These are phyloP conservation scores for Moricandia moricandioides DNA, from an alignment of 345 rosid genomes.

Conservation along the genomic window DNA sequence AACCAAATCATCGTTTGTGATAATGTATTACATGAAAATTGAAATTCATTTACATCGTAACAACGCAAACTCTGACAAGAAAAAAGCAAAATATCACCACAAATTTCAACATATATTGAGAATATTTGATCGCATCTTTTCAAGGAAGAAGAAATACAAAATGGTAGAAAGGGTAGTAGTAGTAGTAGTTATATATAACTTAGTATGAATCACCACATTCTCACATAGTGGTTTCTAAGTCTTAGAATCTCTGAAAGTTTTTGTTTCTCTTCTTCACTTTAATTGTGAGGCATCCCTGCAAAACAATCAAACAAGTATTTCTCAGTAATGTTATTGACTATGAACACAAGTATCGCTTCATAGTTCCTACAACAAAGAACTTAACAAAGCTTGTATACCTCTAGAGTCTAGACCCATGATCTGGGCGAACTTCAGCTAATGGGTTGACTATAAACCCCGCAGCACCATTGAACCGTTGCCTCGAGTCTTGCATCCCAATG, in stretches of 20 bases:
- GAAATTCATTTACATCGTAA: background rate
- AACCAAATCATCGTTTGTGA: background rate
- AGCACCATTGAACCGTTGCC: slow-evolving; percentile 49
- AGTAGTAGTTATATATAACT: background rate
- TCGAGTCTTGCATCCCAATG: slow-evolving; percentile 40
- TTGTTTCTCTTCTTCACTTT: slow-evolving; percentile 13
- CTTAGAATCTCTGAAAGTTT: background rate
- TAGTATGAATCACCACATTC: slow-evolving; percentile 30
- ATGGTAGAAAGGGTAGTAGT: background rate
- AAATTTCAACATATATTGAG: slow-evolving; percentile 5
- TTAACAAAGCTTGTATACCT: slow-evolving; percentile 1
- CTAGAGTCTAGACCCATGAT: slow-evolving; percentile 15
- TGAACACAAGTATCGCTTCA: background rate
- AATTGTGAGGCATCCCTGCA: slow-evolving; percentile 29
- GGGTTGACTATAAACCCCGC: slow-evolving; percentile 78
- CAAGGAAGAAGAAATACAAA: slow-evolving; percentile 2
- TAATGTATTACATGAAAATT: background rate
- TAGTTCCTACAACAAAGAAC: background rate
- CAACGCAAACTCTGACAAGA: background rate
- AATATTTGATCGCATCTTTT: no score
- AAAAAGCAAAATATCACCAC: background rate
- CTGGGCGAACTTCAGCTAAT: slow-evolving; percentile 65
- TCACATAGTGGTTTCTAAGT: slow-evolving; percentile 18
- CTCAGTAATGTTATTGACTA: background rate
- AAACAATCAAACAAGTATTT: background rate